A percentile compares a stretch with the other conserved stretches of the same genome.
Evolutionary conservation across 768 basidiomycete genomes (phyloP).

Genomic region (Lentinula sp.): DNA sequence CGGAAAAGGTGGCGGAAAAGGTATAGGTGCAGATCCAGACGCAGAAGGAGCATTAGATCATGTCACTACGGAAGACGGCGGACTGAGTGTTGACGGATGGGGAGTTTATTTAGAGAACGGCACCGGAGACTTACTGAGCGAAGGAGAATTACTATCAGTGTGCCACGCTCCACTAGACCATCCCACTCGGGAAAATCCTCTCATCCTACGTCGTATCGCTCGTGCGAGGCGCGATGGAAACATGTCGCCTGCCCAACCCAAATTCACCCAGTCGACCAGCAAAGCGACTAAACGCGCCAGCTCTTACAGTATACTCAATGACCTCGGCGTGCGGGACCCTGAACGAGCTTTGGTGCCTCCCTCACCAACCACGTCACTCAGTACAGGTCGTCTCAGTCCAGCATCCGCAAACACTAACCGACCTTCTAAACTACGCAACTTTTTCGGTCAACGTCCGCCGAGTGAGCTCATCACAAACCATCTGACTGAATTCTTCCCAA

Average conservation of each 20-base stretch:
- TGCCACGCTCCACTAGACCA: conserved; percentile 78
- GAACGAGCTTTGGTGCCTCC: conserved; percentile 61
- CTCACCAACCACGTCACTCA: conserved; percentile 34
- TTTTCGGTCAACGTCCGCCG: conserved; percentile 96
- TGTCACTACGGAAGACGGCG: conserved; percentile 66
- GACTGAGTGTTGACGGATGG: conserved; percentile 85
- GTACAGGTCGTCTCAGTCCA: conserved; percentile 17
- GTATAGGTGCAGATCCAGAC: conserved; percentile 21
- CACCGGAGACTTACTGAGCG: conserved; percentile 70
- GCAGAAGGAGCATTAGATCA: conserved; percentile 39
- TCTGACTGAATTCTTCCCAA: conserved; percentile 92
- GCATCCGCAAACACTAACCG: conserved; percentile 30
- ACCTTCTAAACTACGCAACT: conserved; percentile 81
- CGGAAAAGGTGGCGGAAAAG: conserved; percentile 50
- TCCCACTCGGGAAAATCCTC: conserved; percentile 71
- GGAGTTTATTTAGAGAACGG: conserved; percentile 69
- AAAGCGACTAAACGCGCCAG: conserved; percentile 86
- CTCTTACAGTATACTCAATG: conserved; percentile 90
- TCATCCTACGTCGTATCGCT: conserved; percentile 61
- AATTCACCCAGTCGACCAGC: conserved; percentile 24
- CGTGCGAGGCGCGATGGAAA: conserved; percentile 34
- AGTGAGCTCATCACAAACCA: conserved; percentile 96
- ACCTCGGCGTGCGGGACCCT: conserved; percentile 81
- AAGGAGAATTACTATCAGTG: conserved; percentile 75
- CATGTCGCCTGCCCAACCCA: conserved; percentile 23